phyloP scores from a whole-genome alignment of 306 rosid species.

The Dalbergia cochinchinensis region DNA sequence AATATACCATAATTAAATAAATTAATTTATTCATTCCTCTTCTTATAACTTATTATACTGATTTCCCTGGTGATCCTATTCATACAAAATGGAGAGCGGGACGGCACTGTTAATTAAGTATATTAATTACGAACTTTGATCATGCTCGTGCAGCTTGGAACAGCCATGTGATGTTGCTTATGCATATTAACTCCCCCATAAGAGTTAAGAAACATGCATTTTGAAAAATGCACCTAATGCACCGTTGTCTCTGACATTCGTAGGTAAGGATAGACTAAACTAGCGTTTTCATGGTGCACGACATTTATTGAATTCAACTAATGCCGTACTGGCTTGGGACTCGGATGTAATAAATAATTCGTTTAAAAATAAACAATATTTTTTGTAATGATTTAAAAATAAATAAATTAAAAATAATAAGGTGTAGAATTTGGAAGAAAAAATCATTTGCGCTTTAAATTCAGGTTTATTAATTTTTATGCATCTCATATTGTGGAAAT shows the following conservation, averaged over 20 bases:
- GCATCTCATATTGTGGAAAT: background rate
- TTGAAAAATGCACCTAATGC: background rate
- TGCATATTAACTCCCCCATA: background rate
- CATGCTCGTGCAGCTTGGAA: background rate
- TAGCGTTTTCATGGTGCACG: background rate
- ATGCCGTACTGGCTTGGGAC: background rate
- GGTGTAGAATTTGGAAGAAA: background rate
- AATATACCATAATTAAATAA: too few relatives aligned
- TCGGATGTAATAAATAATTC: too few relatives aligned
- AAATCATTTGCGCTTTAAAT: background rate
- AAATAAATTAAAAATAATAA: background rate
- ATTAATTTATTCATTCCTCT: background rate
- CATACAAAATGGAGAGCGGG: background rate
- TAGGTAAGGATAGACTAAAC: background rate
- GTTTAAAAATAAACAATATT: background rate
- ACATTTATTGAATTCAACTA: background rate
- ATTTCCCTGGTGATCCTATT: background rate
- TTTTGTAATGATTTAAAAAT: too few relatives aligned
- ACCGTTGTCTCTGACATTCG: background rate
- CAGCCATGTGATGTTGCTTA: background rate
- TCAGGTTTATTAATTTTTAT: background rate
- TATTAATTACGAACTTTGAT: background rate
- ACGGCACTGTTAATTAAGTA: background rate
- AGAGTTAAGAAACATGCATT: background rate
- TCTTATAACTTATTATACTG: background rate